phyloP scores from a whole-genome alignment of 2,329 filamentous ascomycete genomes.

The Myriosclerotinia curreyana region DNA sequence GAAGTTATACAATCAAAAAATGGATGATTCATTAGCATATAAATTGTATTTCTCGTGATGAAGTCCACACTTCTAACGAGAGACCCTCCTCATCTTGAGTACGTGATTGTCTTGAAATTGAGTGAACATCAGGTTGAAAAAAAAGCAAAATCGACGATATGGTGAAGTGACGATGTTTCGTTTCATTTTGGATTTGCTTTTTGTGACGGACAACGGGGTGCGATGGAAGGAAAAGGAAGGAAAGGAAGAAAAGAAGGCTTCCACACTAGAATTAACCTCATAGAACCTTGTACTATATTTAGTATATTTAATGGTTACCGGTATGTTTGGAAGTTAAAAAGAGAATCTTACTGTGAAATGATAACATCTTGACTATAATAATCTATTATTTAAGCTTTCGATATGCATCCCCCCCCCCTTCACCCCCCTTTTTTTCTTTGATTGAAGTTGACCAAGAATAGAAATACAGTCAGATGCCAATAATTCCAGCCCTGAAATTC shows the following conservation, averaged over 20 bases:
- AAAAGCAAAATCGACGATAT: not conserved
- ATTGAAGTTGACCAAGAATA: not conserved
- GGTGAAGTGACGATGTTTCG: not conserved
- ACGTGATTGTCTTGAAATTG: slow-evolving; percentile 4
- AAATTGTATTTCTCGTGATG: not conserved
- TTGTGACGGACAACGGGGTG: not conserved
- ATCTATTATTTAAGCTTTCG: no score
- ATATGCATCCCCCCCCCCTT: no score
- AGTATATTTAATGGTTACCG: no score
- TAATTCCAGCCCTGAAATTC: not conserved
- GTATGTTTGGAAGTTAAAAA: no score
- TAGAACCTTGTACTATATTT: no score
- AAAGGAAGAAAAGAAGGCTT: not conserved
- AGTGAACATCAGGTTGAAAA: no score
- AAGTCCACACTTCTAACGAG: not conserved
- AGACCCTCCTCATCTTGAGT: slow-evolving; percentile 2
- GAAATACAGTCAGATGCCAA: slow-evolving; percentile 12
- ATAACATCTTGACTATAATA: no score
- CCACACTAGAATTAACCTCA: no score
- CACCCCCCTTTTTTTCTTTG: no score
- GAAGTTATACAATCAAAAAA: not conserved
- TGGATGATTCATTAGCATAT: not conserved
- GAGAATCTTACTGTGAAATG: no score
- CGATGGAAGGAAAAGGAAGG: not conserved
- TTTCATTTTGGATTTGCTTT: not conserved